Percentiles rank a stretch among this genome's conserved stretches.
These are phyloP conservation scores for Mucor ambiguus DNA, from an alignment of 371 early-diverging fungal species.

Conservation along the genomic window DNA sequence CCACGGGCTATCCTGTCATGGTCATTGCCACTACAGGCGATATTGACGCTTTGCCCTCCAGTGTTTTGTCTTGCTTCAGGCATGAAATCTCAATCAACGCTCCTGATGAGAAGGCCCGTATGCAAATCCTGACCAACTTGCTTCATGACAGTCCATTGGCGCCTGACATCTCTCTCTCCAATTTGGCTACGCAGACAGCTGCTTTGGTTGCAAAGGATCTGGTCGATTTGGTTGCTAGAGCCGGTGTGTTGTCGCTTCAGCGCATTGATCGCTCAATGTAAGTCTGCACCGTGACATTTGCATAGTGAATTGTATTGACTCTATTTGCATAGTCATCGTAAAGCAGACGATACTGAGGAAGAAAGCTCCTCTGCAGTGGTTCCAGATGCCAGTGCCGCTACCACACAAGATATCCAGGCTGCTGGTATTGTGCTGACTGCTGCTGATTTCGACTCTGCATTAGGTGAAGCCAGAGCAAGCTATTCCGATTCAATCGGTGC, in stretches of 20 bases:
- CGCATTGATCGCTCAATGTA: constrained; percentile 64
- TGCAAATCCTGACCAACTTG: constrained; percentile 62
- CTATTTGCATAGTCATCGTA: constrained; percentile 10
- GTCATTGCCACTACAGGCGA: constrained; percentile 80
- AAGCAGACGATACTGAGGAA: constrained; percentile 4
- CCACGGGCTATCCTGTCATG: constrained; percentile 72
- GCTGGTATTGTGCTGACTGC: constrained; percentile 78
- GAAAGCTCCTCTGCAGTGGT: neutral
- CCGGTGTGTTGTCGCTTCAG: constrained; percentile 70
- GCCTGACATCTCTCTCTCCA: constrained; percentile 72
- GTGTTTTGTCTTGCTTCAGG: constrained; percentile 70
- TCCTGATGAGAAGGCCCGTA: constrained; percentile 73
- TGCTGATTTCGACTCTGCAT: constrained; percentile 79
- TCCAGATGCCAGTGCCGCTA: constrained; percentile 12
- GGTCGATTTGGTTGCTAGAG: constrained; percentile 71
- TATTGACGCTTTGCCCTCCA: constrained; percentile 74
- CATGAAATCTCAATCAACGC: constrained; percentile 77
- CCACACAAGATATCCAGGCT: constrained; percentile 56
- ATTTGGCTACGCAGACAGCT: constrained; percentile 89
- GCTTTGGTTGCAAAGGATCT: constrained; percentile 89
- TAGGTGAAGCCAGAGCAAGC: constrained; percentile 78
- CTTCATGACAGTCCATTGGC: constrained; percentile 60
- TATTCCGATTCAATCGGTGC: constrained; percentile 95
- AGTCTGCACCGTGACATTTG: constrained; percentile 7
- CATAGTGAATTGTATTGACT: neutral